Base-by-base conservation (phyloP, 495 filamentous ascomycete species). In the Aspergillus cavernicola region DNA sequence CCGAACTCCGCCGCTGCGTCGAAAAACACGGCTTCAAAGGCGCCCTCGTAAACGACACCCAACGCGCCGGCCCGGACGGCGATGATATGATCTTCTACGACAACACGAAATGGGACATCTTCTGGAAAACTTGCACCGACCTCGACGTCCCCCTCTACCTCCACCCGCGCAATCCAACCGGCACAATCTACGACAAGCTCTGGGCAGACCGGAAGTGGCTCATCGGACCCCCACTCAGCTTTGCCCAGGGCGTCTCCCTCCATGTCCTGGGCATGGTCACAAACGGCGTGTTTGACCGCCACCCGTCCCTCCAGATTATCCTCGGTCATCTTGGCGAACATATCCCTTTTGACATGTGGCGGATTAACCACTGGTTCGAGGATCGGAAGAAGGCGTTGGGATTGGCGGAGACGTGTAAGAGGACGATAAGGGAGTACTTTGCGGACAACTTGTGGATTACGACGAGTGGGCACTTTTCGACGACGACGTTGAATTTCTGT, bases 311-410 rank as follows among this genome's bases (percentile, higher is more conserved):
- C 29, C 82, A 86, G 59, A 67, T 87, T 24, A 77, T 87, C 46
- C 64, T 87, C n/a, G 83, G 84, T 3, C 85, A 88, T 61, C 70
- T 85, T 59, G 85, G 85, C 7, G 83, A 88, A 65, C 74, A 80
- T 52, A 66, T 86, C 15, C 84, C 84, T 0, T 85, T 84, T 55
- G 81, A 85, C 63, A 67, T 87, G 52, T 80, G 80, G 64, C 74
- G 84, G 10, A 80, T 83, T 35, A 66, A 76, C 40, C 81, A 85
- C 64, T 85, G 82, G 81, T 75, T 76, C 19, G 67, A 75, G 40
- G 66, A 74, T 28, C 71, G 76, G 55, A 73, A 76, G 53, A 71
- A 79, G 47, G 56, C 65, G 36, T 62, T 78, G 1, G 73, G 71
- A 2, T 42, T 74, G 46, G 52, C 35, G 44, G 73, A 72, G 63